Evolutionary conservation across 306 rosid genomes (phyloP), one percentile per base, ranked within the genome.

Genomic region (Dicorynia guianensis): DNA sequence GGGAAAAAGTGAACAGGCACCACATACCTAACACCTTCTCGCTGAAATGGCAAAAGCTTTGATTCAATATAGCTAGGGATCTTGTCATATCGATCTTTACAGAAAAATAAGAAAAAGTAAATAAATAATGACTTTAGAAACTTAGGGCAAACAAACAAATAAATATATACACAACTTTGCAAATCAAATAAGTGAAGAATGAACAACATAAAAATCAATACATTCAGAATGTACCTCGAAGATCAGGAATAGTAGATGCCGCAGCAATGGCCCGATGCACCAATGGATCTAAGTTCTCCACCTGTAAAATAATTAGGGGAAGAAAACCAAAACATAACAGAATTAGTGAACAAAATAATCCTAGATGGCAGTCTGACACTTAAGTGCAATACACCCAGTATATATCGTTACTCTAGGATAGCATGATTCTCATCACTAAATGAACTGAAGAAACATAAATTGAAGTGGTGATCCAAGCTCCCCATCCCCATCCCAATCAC

Each of bases 11-110:
- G 49, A 15, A 60, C 35, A 73, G 62, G 74, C 56, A 77, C 42
- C 25, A 49, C 71, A 79, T 93, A 94, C 98, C 96, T 88, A 72
- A 95, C 89, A 75, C 98, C 98, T 33, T 95, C 97, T 79, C 97
- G 85, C 85, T 95, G 98, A 82, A 95, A 92, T 47, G 89, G 86
- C 89, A 95, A 78, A 78, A 95, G 98, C 87, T 81, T 92, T 75
- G 97, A 82, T 86, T 95, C 98, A 50, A 92, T 65, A 64, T 46
- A 52, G 34, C 80, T 85, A 43, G 98, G 97, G 76, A 92, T 87
- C 82, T 69, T 85, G 84, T 85, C 73, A 72, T 92, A 95, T 50
- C 70, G 91, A 78, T 87, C 98, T 94, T 81, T 55, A 40, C 73
- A 52, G 59, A 57, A 72, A 69, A 53, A 67, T 61, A 71, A 34